Evolutionary conservation across 768 basidiomycete species (phyloP), one percentile per base, ranked within the genome.

Genomic region (Plicaturopsis crispa): DNA sequence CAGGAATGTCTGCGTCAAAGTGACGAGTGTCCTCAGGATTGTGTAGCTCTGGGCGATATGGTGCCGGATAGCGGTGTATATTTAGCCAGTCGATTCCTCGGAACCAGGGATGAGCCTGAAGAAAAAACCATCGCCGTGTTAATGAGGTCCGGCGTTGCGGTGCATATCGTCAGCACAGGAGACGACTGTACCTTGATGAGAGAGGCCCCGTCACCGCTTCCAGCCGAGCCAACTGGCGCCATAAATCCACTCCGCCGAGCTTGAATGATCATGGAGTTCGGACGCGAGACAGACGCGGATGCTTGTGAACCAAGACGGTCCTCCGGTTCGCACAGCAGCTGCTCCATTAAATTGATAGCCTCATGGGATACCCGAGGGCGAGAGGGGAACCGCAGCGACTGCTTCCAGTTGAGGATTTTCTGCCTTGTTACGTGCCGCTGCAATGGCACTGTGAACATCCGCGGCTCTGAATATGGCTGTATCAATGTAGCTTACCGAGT

Each of bases 371-470:
- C 82, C 42, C 72, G 76, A 43, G 91, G 91, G 44, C 80, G 75
- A 8, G 78, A 60, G 4, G 93, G 91, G 61, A 97, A 98, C 43
- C 83, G 81, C 47, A 97, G 71, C 18, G 84, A 75, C 56, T 83
- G 81, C 45, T 80, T 81, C 92, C 93, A 98, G 65, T 92, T 92
- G 51, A 97, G 67, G 59, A 98, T 97, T 70, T 94, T 98, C 67
- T 96, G 90, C 43, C 93, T 75, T 39, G 93, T 97, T 53, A 90
- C 78, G 62, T 94, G 92, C 20, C 94, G 78, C 86, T 90, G 50
- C 33, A 39, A 11, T 31, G 35, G 35, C 40, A 46, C 44, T 33
- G 49, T 36, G 48, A 39, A 43, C 24, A 30, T n/a, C n/a, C n/a
- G n/a, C n/a, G n/a, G n/a, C n/a, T n/a, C n/a, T n/a, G n/a, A n/a